These are phyloP conservation scores for Plectosphaerella plurivora DNA, from an alignment of 2,329 filamentous ascomycete genomes.

Conservation along the genomic window DNA sequence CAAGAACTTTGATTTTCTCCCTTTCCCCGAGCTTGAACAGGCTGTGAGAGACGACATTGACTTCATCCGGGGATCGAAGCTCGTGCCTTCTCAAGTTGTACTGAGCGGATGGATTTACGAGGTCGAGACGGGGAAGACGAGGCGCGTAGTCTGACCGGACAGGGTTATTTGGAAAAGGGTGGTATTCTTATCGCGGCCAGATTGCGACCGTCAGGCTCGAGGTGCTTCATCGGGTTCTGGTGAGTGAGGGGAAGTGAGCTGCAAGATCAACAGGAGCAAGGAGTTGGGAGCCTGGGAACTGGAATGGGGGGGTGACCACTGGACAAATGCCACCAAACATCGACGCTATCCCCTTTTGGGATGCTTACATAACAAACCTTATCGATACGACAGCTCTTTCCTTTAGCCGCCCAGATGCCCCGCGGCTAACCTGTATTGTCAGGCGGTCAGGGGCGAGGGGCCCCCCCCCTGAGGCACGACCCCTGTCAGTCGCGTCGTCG, in stretches of 20 bases:
- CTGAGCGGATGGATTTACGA: constrained; percentile 76
- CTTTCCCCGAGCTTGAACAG: constrained; percentile 59
- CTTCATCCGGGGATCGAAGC: constrained; percentile 53
- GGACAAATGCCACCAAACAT: background rate
- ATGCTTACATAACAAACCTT: background rate
- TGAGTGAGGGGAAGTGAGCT: too few species aligned
- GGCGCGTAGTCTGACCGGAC: constrained; percentile 16
- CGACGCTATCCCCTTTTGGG: background rate
- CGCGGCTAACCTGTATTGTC: background rate
- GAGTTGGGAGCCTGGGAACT: too few species aligned
- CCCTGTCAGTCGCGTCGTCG: background rate
- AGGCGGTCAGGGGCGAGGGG: background rate
- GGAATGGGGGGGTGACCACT: background rate
- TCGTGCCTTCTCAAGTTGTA: constrained; percentile 54
- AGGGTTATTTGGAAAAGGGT: too few species aligned
- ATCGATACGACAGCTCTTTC: background rate
- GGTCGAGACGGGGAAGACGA: constrained; percentile 62
- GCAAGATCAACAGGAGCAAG: too few species aligned
- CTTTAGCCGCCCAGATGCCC: background rate
- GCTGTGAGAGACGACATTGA: constrained; percentile 64
- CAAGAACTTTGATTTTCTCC: constrained; percentile 52
- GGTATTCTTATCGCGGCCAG: too few species aligned
- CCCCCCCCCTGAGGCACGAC: background rate
- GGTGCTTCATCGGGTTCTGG: too few species aligned
- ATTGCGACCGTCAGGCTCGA: too few species aligned